Evolutionary conservation across 305 asterid genomes (phyloP).

Genomic region (Solanum chacoense): DNA sequence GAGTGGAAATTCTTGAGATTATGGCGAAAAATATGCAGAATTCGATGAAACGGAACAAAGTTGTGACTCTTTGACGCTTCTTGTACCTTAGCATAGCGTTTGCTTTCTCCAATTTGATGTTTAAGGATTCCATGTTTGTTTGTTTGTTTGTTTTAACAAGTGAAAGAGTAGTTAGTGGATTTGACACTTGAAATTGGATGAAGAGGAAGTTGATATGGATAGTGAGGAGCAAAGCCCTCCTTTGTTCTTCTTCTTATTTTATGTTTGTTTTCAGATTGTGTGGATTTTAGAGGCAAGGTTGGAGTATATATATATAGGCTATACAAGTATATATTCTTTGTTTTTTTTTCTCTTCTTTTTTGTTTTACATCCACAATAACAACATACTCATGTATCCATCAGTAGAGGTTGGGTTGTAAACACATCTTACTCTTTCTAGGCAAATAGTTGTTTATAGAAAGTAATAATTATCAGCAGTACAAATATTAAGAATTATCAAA

Average conservation of each 20-base stretch:
- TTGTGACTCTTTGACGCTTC: slow-evolving; percentile 13
- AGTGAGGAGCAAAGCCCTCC: background rate
- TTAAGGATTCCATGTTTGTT: slow-evolving; percentile 27
- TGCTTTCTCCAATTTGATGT: slow-evolving; percentile 29
- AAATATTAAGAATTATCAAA: background rate
- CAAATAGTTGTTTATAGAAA: background rate
- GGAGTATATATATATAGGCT: slow-evolving; percentile 28
- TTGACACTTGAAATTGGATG: slow-evolving; percentile 13
- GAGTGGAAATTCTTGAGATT: slow-evolving; percentile 33
- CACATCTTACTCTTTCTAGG: too few species aligned
- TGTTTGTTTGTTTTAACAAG: background rate
- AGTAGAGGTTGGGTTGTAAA: too few species aligned
- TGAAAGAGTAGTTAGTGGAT: background rate
- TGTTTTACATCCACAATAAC: background rate
- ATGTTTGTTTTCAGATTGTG: background rate
- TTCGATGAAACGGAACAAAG: slow-evolving; percentile 27
- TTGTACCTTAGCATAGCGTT: slow-evolving; percentile 15
- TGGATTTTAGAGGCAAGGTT: slow-evolving; percentile 6
- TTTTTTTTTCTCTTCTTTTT: background rate
- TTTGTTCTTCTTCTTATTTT: background rate
- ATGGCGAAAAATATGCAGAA: slow-evolving; percentile 17
- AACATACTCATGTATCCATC: background rate
- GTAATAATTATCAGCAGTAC: background rate
- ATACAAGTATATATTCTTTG: slow-evolving; percentile 13
- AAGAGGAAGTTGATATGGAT: background rate